Evolutionary conservation across 148 eudicot genomes (phyloP).

Genomic region (Chenopodium formosanum): DNA sequence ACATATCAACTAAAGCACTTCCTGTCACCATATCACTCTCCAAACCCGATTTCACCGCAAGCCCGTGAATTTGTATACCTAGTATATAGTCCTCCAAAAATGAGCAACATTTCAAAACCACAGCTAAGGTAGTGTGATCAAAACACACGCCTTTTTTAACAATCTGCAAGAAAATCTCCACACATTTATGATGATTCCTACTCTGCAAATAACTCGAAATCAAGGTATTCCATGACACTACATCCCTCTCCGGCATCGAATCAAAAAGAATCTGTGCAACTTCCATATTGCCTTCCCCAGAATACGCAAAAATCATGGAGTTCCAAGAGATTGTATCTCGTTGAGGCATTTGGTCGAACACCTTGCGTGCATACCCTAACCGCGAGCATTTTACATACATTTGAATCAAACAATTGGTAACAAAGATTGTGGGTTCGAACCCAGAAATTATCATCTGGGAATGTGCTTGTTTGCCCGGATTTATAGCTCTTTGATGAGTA

Average conservation of each 20-base stretch:
- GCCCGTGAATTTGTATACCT: slow-evolving; percentile 73
- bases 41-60: slow-evolving; percentile 63
- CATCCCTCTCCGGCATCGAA: slow-evolving; percentile 67
- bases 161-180: slow-evolving; percentile 56
- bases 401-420: slow-evolving; percentile 77
- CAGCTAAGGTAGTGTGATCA: slow-evolving; percentile 72
- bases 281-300: slow-evolving; percentile 45
- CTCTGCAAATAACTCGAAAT: slow-evolving; percentile 74
- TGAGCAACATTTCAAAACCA: slow-evolving; percentile 68
- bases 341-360: slow-evolving; percentile 64
- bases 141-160: slow-evolving; percentile 37
- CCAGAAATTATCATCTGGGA: slow-evolving; percentile 71
- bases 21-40: slow-evolving; percentile 70
- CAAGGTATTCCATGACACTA: slow-evolving; percentile 82
- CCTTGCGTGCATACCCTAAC: slow-evolving; percentile 45
- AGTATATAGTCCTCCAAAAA: slow-evolving; percentile 41
- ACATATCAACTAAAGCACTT: slow-evolving; percentile 82
- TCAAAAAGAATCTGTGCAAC: slow-evolving; percentile 49
- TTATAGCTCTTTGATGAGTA: slow-evolving; percentile 39
- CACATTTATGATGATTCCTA: slow-evolving; percentile 42
- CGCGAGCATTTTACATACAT: slow-evolving; percentile 59
- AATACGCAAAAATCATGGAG: slow-evolving; percentile 60
- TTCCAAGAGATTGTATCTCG: slow-evolving; percentile 75
- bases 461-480: slow-evolving; percentile 72
- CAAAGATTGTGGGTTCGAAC: slow-evolving; percentile 72